Evolutionary conservation across 305 asterid species (phyloP), one percentile per base, ranked within the genome.

Genomic region (Solanum chacoense): DNA sequence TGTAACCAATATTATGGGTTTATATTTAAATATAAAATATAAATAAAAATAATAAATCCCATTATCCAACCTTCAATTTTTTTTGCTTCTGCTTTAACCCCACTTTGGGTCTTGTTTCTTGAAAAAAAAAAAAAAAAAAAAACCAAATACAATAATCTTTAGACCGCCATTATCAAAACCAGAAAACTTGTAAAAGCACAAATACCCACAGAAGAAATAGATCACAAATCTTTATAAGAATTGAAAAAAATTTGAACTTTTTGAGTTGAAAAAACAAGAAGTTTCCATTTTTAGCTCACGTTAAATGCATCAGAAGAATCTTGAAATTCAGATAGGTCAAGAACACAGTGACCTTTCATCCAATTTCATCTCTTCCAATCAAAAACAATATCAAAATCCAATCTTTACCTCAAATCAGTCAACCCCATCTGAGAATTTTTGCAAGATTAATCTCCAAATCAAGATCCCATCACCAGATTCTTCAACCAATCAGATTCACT

Each of bases 291-390:
- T 14, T 55, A 42, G 29, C 14, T 63, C 26, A 45, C 16, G 87
- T 90, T 91, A 89, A 84, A 92, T 90, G 91, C 90, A 85, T 90
- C 91, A 88, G 90, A 88, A 89, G 86, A 89, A 87, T 85, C 67
- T 72, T 69, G 90, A 88, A 88, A 20, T 85, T 83, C 65, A 87
- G 87, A 90, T 91, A 84, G 90, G 90, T 77, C 87, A 89, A 85
- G 89, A 90, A 85, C 87, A 50, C 55, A 22, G 78, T 75, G 67
- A 88, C 88, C 88, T 45, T 72, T 71, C 45, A 84, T 38, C 89
- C 88, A 88, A 16, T 79, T 63, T 38, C 67, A 65, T 85, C 34
- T 75, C 38, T 63, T 31, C 37, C 24, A 34, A 75, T 75, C 28
- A 75, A 31, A 75, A 76, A 76, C 50, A 36, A 2, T 75, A 75